Percentiles rank a stretch among this genome's conserved stretches.
phyloP scores from a whole-genome alignment of 1,284 basidiomycete species.

The Microbotryum silenes-acaulis region DNA sequence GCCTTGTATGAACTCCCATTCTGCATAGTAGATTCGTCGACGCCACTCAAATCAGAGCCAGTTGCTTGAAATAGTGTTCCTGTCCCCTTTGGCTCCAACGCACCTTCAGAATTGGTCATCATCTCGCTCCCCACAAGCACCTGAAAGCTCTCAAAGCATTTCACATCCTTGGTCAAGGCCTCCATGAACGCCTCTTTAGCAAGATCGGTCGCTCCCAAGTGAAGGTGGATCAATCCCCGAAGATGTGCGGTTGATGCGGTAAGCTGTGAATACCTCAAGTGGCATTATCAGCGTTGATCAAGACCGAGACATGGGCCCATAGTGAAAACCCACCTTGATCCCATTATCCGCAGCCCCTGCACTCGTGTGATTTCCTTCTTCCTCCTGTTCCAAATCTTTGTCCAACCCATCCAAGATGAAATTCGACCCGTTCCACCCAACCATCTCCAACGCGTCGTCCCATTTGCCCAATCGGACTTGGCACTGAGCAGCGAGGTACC shows the following conservation, averaged over 20 bases:
- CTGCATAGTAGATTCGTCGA: slow-evolving; percentile 44
- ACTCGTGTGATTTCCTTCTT: too few species aligned
- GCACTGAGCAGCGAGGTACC: slow-evolving; percentile 90
- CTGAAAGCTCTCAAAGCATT: slow-evolving; percentile 93
- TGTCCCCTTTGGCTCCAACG: slow-evolving; percentile 21
- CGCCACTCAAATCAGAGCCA: neutral
- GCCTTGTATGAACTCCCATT: slow-evolving; percentile 89
- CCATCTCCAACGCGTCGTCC: slow-evolving; percentile 83
- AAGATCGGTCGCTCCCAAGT: slow-evolving; percentile 76
- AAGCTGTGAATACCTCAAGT: slow-evolving; percentile 50
- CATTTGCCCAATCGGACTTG: slow-evolving; percentile 89
- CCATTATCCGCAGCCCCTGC: too few species aligned
- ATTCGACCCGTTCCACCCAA: slow-evolving; percentile 56
- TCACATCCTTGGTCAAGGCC: slow-evolving; percentile 85
- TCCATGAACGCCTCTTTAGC: slow-evolving; percentile 94
- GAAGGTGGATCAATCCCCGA: slow-evolving; percentile 85
- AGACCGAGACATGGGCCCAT: neutral
- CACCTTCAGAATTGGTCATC: slow-evolving; percentile 87
- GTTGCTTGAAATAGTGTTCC: neutral
- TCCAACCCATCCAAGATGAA: too few species aligned
- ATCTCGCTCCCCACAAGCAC: slow-evolving; percentile 85
- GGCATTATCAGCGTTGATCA: neutral
- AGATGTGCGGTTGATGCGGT: slow-evolving; percentile 93
- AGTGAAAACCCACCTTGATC: too few species aligned
- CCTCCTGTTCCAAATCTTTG: too few species aligned